A percentile compares a stretch with the other conserved stretches of the same genome.
phyloP scores from a whole-genome alignment of 768 basidiomycete species.

The Amanita polypyramis region DNA sequence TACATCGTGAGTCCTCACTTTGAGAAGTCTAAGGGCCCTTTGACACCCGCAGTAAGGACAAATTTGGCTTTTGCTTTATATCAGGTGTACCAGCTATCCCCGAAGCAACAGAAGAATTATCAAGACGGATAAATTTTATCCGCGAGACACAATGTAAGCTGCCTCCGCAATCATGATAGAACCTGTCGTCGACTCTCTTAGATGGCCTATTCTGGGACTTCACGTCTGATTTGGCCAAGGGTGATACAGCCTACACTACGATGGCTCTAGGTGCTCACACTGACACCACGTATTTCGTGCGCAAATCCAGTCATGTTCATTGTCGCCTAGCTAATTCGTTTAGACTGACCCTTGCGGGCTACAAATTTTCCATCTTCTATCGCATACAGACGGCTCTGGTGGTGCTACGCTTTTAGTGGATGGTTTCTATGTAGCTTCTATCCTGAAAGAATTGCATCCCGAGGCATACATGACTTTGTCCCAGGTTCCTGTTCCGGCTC shows the following conservation, averaged over 20 bases:
- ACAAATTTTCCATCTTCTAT: constrained; percentile 91
- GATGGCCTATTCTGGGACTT: constrained; percentile 98
- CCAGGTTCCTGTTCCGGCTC: constrained; percentile 58
- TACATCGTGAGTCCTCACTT: constrained; percentile 51
- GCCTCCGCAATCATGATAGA: not conserved
- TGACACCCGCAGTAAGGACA: constrained; percentile 38
- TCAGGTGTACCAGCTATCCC: constrained; percentile 70
- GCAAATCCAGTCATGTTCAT: constrained; percentile 12
- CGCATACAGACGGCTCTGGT: constrained; percentile 70
- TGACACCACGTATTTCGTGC: constrained; percentile 57
- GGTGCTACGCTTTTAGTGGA: constrained; percentile 91
- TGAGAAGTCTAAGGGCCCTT: not conserved
- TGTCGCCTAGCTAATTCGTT: not conserved
- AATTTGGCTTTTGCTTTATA: constrained; percentile 85
- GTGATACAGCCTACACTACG: constrained; percentile 91
- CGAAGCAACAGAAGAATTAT: constrained; percentile 75
- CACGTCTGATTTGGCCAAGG: constrained; percentile 80
- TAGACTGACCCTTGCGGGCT: constrained; percentile 93
- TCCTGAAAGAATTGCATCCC: constrained; percentile 66
- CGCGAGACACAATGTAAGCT: constrained; percentile 61
- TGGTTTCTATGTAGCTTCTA: constrained; percentile 84
- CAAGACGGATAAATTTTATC: constrained; percentile 73
- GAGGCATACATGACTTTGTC: constrained; percentile 62
- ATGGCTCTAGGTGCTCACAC: constrained; percentile 80
- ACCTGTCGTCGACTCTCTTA: constrained; percentile 18